Evolutionary conservation across 768 basidiomycete species (phyloP).

Genomic region (Russula ochroleuca): DNA sequence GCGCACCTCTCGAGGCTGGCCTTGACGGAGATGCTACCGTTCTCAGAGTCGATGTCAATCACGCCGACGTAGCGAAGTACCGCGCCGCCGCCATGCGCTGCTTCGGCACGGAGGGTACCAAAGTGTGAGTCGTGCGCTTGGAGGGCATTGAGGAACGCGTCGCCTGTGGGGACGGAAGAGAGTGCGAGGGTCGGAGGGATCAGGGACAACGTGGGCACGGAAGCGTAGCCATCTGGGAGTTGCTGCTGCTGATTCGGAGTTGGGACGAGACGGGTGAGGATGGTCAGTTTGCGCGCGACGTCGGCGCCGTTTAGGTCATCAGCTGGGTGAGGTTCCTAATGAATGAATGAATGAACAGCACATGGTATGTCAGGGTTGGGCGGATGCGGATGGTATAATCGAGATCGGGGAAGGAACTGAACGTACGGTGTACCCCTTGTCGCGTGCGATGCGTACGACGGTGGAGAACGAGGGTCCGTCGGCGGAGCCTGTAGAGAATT

Average conservation of each 20-base stretch:
- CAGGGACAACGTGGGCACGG: slow-evolving; percentile 79
- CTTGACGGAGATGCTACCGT: slow-evolving; percentile 54
- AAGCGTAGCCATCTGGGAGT: slow-evolving; percentile 71
- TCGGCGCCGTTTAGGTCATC: slow-evolving; percentile 97
- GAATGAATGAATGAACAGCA: neutral
- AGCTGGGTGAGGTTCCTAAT: slow-evolving; percentile 92
- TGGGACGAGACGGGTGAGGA: slow-evolving; percentile 78
- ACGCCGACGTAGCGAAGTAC: slow-evolving; percentile 94
- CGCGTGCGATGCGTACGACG: slow-evolving; percentile 81
- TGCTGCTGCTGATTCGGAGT: slow-evolving; percentile 35
- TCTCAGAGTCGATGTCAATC: slow-evolving; percentile 75
- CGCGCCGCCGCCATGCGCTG: slow-evolving; percentile 62
- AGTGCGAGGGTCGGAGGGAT: slow-evolving; percentile 72
- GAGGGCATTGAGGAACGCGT: slow-evolving; percentile 76
- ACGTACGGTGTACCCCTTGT: slow-evolving; percentile 89
- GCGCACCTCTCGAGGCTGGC: slow-evolving; percentile 87
- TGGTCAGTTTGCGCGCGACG: slow-evolving; percentile 95
- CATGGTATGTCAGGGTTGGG: neutral
- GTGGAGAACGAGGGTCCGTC: slow-evolving; percentile 79
- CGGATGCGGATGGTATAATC: neutral
- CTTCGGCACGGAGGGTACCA: slow-evolving; percentile 68
- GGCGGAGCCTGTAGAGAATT: slow-evolving; percentile 70
- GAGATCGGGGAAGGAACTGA: neutral
- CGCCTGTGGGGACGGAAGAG: slow-evolving; percentile 52
- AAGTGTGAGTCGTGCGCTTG: slow-evolving; percentile 82